Evolutionary conservation across 441 rosid species (phyloP).

Genomic region (Brassica balearica): DNA sequence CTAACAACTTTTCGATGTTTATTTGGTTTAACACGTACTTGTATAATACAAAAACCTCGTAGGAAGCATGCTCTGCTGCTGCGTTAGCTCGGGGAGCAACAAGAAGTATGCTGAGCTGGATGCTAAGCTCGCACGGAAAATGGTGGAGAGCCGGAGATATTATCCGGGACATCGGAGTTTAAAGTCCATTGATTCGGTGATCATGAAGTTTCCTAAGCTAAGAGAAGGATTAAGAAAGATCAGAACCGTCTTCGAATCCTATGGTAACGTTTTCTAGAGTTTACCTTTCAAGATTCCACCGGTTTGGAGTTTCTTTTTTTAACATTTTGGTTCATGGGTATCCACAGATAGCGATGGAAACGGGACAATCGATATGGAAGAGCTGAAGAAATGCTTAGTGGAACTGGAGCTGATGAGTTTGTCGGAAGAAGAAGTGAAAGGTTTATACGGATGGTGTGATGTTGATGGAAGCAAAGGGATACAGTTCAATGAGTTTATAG

Average conservation of each 20-base stretch:
- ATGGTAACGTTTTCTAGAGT: constrained; percentile 54
- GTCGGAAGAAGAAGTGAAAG: constrained; percentile 72
- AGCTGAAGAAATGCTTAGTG: constrained; percentile 67
- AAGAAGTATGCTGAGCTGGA: constrained; percentile 70
- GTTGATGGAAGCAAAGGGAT: constrained; percentile 77
- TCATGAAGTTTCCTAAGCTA: constrained; percentile 72
- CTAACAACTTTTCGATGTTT: not conserved
- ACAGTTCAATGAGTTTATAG: constrained; percentile 81
- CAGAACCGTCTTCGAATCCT: constrained; percentile 63
- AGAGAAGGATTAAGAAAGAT: constrained; percentile 66
- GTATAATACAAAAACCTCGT: constrained; percentile 1
- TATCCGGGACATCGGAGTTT: constrained; percentile 52
- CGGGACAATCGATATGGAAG: constrained; percentile 66
- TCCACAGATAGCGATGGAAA: constrained; percentile 64
- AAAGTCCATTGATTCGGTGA: constrained; percentile 66
- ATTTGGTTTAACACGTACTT: not conserved
- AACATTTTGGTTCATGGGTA: not conserved
- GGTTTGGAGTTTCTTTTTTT: not conserved
- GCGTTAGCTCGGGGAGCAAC: constrained; percentile 48
- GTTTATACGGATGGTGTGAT: constrained; percentile 75
- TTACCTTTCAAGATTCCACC: constrained; percentile 5
- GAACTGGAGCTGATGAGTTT: constrained; percentile 55
- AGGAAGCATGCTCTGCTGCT: constrained; percentile 53
- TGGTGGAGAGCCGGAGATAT: constrained; percentile 65
- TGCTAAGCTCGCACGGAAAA: constrained; percentile 66